Base-by-base conservation (phyloP, 768 basidiomycete species). In the Hericium rajendrae region DNA sequence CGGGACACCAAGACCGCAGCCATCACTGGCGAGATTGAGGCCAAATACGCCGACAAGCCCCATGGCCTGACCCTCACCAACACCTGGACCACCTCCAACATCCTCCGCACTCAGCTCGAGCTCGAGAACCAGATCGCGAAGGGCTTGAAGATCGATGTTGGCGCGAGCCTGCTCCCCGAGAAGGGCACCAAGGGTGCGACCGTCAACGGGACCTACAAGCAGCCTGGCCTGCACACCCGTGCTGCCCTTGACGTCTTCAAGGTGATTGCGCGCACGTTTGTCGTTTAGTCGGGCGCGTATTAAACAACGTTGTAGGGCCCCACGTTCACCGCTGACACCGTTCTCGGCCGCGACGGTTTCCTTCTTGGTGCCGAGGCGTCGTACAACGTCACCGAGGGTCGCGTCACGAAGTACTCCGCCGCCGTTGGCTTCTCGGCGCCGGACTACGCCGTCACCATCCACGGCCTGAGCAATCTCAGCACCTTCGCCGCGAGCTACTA, bases 401-500 rank as follows among this genome's bases (percentile, higher is more conserved):
- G 84, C 68, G 80, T 98, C 71, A 88, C 87, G 70, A 87, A 88
- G 67, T 99, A 97, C 75, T 87, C 92, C 56, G 81, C 88, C 64
- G 95, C 94, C 54, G 70, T 91, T 65, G 97, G 95, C 66, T 98
- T 88, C 84, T 93, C 90, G 69, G 94, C 95, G 43, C 91, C 94
- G 38, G 91, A 97, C 71, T 95, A 94, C 72, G 88, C 94, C 60
- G 83, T 97, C 71, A 92, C 94, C 68, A 64, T 98, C 59, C 94
- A 97, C 74, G 92, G 88, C 63, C 83, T 97, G 69, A 88, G 90
- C 79, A 98, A 97, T 82, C 74, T 97, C 72, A 88, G 85, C 71
- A 86, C 85, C 67, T 97, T 94, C 79, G 79, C 88, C 54, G 97
- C 95, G 59, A 91, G 88, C 72, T 99, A 98, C 83, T 98, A 97